Evolutionary conservation across 164 flowering plant genomes (phyloP).

Genomic region (Piper longum): DNA sequence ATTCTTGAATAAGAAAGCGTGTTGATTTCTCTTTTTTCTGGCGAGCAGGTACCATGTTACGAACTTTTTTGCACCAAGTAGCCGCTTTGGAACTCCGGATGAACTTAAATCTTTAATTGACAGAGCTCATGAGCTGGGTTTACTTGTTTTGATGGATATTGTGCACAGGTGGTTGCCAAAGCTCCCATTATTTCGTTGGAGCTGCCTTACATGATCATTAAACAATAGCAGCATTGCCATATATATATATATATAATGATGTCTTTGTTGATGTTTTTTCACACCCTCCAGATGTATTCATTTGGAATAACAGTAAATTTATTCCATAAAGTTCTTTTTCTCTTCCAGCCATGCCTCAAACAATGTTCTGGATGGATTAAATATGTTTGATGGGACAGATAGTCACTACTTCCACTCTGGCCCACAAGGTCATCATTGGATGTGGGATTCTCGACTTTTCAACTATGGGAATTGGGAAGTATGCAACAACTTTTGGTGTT

Average conservation of each 20-base stretch:
- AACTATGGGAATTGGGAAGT: conserved; percentile 99
- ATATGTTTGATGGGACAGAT: conserved; percentile 99
- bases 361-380: conserved; percentile 86
- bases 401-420: conserved; percentile 93
- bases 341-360: conserved; percentile 76
- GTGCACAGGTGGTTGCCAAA: conserved; percentile 68
- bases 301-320: too few relatives aligned
- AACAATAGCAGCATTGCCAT: not conserved
- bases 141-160: conserved; percentile 97
- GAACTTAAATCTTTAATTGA: conserved; percentile 95
- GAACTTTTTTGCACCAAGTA: conserved; percentile 96
- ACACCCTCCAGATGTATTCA: not conserved
- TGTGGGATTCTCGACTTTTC: conserved; percentile 99
- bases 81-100: conserved; percentile 97
- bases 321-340: not conserved
- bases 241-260: not conserved
- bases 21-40: conserved; percentile 4
- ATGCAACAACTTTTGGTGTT: conserved; percentile 10
- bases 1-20: not conserved
- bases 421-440: conserved; percentile 90
- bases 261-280: not conserved
- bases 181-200: too few relatives aligned
- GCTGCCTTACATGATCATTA: not conserved
- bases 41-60: conserved; percentile 86
- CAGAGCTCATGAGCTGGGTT: conserved; percentile 91